Evolutionary conservation across 768 basidiomycete species (phyloP).

Genomic region (Termitomyces sp.): DNA sequence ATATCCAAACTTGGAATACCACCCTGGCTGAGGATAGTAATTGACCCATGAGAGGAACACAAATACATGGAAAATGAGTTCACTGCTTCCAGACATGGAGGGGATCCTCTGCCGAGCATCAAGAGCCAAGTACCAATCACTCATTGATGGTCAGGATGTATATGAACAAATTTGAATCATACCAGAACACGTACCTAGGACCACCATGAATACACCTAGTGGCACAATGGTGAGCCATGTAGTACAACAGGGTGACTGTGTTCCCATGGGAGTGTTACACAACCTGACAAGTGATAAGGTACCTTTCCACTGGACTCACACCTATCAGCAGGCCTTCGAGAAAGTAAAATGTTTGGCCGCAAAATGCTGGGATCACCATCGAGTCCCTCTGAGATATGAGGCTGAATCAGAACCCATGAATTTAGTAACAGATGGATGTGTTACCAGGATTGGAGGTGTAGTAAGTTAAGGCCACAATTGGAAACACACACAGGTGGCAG

Average conservation of each 20-base stretch:
- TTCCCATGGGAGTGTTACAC: too few relatives aligned
- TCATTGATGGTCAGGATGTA: background rate
- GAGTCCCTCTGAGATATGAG: too few relatives aligned
- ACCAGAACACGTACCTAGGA: background rate
- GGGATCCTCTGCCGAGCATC: background rate
- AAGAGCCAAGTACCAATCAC: background rate
- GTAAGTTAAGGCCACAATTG: too few relatives aligned
- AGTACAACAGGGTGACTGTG: too few relatives aligned
- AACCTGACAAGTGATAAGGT: background rate
- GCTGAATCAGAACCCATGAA: too few relatives aligned
- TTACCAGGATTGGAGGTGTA: too few relatives aligned
- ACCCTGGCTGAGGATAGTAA: rapidly evolving
- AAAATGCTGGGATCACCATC: too few relatives aligned
- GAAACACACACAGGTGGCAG: too few relatives aligned
- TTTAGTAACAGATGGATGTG: too few relatives aligned
- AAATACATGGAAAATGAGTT: background rate
- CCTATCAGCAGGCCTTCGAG: background rate
- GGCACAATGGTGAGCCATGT: too few relatives aligned
- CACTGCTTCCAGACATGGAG: background rate
- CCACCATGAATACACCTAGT: too few relatives aligned
- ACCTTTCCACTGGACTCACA: background rate
- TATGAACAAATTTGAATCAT: background rate
- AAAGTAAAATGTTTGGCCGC: background rate
- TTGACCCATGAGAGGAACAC: background rate
- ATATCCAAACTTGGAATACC: background rate